A percentile compares a stretch with the other conserved stretches of the same genome.
Conservation (phyloP, 192 early-diverging fungal genomes). For the Gryganskiella cystojenkinii region DNA sequence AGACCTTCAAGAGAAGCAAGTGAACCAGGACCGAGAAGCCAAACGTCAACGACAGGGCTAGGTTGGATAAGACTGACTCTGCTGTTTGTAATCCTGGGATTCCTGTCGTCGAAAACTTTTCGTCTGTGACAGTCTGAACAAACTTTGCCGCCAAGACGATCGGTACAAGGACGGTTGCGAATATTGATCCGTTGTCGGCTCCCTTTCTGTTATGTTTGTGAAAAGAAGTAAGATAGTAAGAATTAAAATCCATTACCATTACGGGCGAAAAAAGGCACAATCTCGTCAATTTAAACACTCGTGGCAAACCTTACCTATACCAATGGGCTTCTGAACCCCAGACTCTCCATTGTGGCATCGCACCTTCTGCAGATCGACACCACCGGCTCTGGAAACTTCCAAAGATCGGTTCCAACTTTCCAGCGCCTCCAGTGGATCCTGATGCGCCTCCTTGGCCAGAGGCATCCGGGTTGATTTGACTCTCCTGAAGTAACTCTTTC, state of each 20-base stretch:
- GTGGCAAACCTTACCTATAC: constrained; percentile 35
- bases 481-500: constrained; percentile 29
- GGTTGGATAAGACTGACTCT: constrained; percentile 35
- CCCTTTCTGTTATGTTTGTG: constrained; percentile 49
- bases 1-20: constrained; percentile 36
- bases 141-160: constrained; percentile 65
- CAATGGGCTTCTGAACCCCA: constrained; percentile 51
- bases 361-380: constrained; percentile 26
- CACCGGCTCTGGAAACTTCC: constrained; percentile 28
- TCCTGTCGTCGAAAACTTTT: constrained; percentile 33
- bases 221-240: not conserved
- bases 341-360: constrained; percentile 45
- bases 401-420: constrained; percentile 8
- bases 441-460: not conserved
- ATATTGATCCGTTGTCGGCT: constrained; percentile 68
- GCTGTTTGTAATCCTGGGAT: constrained; percentile 33
- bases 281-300: not conserved
- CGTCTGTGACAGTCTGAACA: constrained; percentile 50
- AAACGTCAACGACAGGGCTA: constrained; percentile 38
- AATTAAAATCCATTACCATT: not conserved
- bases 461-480: not conserved
- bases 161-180: constrained; percentile 60
- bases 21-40: constrained; percentile 25
- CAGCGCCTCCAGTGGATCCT: constrained; percentile 2
- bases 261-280: not conserved